Evolutionary conservation across 768 basidiomycete genomes (phyloP), one percentile per base, ranked within the genome.

Genomic region (Trametes gibbosa): DNA sequence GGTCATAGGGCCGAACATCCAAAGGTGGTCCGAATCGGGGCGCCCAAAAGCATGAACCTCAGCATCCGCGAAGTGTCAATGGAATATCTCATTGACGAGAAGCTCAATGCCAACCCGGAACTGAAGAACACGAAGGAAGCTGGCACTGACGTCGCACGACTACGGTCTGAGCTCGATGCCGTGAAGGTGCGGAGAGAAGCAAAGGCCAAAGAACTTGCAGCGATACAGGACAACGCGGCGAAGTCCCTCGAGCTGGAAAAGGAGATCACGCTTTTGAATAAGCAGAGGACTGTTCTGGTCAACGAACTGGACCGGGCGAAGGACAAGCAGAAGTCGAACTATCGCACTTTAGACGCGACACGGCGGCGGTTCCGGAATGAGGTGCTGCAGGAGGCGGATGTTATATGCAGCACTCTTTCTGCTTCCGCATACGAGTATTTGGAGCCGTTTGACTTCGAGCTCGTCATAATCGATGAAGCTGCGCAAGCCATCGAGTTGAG

Each of bases 391-490:
- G 88, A 92, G 63, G 94, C 95, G 1, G 95, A 98, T 68, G 87
- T 99, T 43, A 89, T 99, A 51, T 99, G 97, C 70, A 81, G 86
- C 40, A 99, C 97, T 0, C 79, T 99, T 19, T 93, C 96, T 7
- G 96, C 96, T 32, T 81, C 96, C 17, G 97, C 95, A 4, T 92
- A 97, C 63, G 95, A 97, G 16, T 81, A 82, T 47, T 78, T 99
- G 41, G 84, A 90, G 56, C 78, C 82, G 35, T 83, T 92, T 62
- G 89, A 95, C 51, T 98, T 98, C 69, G 95, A 97, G 65, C 91
- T 96, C 74, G 83, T 99, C 65, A 86, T 99, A 71, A 96, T 99
- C 59, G 97, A 99, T 68, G 97, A 99, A 73, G 97, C 97, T 1
- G 96, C 96, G 0, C 97, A 99, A 73, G 89, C 95, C 16, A 89